Conservation (phyloP, 352 stramenopile genomes). For the Globisporangium okanoganense region DNA sequence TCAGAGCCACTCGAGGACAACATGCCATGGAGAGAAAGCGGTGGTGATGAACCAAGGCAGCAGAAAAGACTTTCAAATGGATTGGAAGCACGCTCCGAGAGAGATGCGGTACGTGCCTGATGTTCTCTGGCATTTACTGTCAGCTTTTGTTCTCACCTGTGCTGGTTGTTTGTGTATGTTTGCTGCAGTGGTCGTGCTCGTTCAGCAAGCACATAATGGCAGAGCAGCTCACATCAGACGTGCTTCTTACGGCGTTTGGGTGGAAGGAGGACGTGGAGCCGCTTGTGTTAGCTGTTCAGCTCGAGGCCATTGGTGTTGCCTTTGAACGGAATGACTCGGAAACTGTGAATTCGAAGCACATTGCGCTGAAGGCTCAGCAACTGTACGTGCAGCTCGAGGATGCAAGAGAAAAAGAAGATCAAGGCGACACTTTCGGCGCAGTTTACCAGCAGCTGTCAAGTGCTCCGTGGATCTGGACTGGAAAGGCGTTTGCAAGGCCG, state of each 20-base stretch:
- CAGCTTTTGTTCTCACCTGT: slow-evolving; percentile 4
- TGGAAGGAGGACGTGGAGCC: slow-evolving; percentile 43
- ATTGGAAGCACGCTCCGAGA: slow-evolving; percentile 36
- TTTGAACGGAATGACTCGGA: slow-evolving; percentile 13
- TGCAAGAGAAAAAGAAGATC: slow-evolving; percentile 26
- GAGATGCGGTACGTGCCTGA: slow-evolving; percentile 44
- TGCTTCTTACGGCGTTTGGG: slow-evolving; percentile 49
- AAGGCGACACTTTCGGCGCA: slow-evolving; percentile 17
- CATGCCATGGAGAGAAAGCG: slow-evolving; percentile 57
- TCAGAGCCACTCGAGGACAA: slow-evolving; percentile 23
- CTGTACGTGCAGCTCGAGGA: slow-evolving; percentile 61
- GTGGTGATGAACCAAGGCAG: background rate
- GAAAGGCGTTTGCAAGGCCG: slow-evolving; percentile 44
- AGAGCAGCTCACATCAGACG: slow-evolving; percentile 47
- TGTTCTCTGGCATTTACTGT: background rate
- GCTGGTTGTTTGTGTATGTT: background rate
- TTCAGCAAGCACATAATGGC: slow-evolving; percentile 45
- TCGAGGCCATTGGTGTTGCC: slow-evolving; percentile 38
- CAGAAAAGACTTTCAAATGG: slow-evolving; percentile 33
- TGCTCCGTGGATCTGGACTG: slow-evolving; percentile 69
- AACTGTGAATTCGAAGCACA: slow-evolving; percentile 14
- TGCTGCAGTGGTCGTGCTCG: slow-evolving; percentile 61
- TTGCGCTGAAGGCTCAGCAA: slow-evolving; percentile 40
- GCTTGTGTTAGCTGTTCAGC: slow-evolving; percentile 44
- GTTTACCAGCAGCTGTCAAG: slow-evolving; percentile 39